Percentiles rank a stretch among this genome's conserved stretches.
These are phyloP conservation scores for Xylariaceae sp. DNA, from an alignment of 2,329 filamentous ascomycete species.

Conservation along the genomic window DNA sequence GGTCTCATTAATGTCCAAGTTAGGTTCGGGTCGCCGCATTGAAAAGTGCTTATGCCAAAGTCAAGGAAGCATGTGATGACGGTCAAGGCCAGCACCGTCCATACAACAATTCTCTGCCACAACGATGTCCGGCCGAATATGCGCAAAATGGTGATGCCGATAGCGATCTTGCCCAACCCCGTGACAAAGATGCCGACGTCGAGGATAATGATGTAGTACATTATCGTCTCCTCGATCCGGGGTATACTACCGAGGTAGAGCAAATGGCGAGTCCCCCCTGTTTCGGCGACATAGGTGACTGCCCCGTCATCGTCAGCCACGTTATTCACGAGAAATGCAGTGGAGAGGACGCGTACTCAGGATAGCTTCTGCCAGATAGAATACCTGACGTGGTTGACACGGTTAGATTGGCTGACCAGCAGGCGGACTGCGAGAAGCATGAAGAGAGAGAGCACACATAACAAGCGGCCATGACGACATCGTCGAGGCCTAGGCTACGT, in stretches of 20 bases:
- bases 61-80: slow-evolving; percentile 17
- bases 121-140: slow-evolving; percentile 16
- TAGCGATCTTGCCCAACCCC: slow-evolving; percentile 19
- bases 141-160: slow-evolving; percentile 19
- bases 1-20: slow-evolving; percentile 9
- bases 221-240: neutral
- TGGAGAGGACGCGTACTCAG: neutral
- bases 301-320: neutral
- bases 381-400: neutral
- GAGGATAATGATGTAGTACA: neutral
- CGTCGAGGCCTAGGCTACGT: slow-evolving; percentile 18
- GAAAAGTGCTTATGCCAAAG: slow-evolving; percentile 18
- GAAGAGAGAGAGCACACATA: slow-evolving; percentile 10
- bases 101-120: slow-evolving; percentile 18
- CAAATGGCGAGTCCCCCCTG: neutral
- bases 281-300: neutral
- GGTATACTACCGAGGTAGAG: neutral
- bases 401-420: neutral
- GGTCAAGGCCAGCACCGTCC: slow-evolving; percentile 14
- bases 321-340: neutral
- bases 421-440: too few relatives aligned
- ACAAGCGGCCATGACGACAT: slow-evolving; percentile 20
- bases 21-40: slow-evolving; percentile 16
- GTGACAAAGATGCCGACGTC: slow-evolving; percentile 19
- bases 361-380: neutral